Base-by-base conservation (phyloP, 129 eudicot species). In the Rutidosis leptorrhynchoides region DNA sequence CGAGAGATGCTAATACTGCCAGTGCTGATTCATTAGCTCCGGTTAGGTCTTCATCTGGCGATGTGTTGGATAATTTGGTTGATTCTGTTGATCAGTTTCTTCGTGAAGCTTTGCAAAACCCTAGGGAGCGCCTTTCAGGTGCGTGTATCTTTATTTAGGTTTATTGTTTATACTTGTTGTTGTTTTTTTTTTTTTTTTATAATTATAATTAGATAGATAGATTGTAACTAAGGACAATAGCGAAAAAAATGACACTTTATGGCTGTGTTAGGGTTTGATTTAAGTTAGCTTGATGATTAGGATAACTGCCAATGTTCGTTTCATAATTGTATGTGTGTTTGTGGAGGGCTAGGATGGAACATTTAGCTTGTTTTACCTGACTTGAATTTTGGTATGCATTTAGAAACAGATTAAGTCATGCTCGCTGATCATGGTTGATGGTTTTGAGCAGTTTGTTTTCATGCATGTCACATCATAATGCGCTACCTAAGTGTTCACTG, bases 51-150 rank as follows among this genome's bases (percentile, higher is more conserved):
- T 74, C 78, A 3, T 74, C 78, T 20, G 77, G 67, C 10, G 81
- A 72, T 9, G 62, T 74, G 21, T 69, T 92, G 27, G 96, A 92
- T 0, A 92, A 82, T 76, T 77, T 82, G 69, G 72, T 86, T 2
- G 83, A 82, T 71, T 85, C 89, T 4, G 95, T 94, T 51, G 99
- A 94, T 86, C 97, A 89, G 85, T 94, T 94, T 65, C 87, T 94
- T 56, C 89, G 97, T 17, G 99, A 94, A 73, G 99, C 99, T 58
- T 65, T 94, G 43, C 95, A 94, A 72, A 94, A 94, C 83, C 97
- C 99, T 72, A 91, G 99, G 27, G 99, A 94, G 69, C 95, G 99
- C 15, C 80, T 94, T 52, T 94, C 99, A 3, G 96, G 80, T 75
- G 11, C 25, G 15, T 65, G 7, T 57, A 54, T 54, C 1, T 64